These are phyloP conservation scores for Vinca minor DNA, from an alignment of 257 asterid species.

Conservation along the genomic window DNA sequence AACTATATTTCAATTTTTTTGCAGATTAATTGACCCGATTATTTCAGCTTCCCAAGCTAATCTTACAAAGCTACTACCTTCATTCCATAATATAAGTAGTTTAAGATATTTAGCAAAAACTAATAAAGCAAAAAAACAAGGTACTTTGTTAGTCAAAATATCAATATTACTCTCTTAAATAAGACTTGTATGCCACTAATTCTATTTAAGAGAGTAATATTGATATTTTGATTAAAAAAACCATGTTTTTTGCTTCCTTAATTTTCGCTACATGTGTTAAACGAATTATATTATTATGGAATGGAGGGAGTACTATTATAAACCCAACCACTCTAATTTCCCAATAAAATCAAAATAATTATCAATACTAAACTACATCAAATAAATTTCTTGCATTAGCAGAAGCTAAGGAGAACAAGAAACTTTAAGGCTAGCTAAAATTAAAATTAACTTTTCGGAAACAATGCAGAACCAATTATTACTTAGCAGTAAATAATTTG, in stretches of 20 bases:
- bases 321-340: neutral
- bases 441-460: neutral
- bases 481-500: neutral
- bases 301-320: too few species aligned
- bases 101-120: too few species aligned
- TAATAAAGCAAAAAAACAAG: too few species aligned
- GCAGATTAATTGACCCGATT: neutral
- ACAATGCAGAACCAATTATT: slow-evolving; percentile 8
- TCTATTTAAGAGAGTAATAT: too few species aligned
- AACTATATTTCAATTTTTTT: neutral
- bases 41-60: neutral
- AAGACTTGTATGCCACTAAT: too few species aligned
- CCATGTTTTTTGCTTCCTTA: too few species aligned
- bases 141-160: too few species aligned
- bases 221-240: too few species aligned
- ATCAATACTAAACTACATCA: neutral
- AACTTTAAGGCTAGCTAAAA: neutral
- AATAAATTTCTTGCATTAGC: neutral
- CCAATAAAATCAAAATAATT: neutral
- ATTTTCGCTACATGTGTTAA: too few species aligned
- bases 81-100: too few species aligned
- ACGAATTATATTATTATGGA: too few species aligned
- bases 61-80: neutral
- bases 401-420: neutral
- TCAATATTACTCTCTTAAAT: too few species aligned